Evolutionary conservation across 768 basidiomycete genomes (phyloP), one percentile per base, ranked within the genome.

Genomic region (Cyclocybe aegerita): DNA sequence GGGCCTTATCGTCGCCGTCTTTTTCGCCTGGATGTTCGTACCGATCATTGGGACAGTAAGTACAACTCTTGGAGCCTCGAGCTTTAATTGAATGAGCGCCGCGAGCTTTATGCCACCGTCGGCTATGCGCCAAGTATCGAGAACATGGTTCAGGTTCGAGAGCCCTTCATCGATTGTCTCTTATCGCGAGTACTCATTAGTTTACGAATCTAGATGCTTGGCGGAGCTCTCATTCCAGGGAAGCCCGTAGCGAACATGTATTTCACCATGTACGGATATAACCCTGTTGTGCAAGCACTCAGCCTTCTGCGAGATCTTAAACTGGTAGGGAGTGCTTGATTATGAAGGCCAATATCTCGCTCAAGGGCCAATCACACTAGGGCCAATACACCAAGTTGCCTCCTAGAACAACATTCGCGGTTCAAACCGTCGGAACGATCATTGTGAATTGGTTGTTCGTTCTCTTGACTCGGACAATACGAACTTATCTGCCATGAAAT

Each of bases 241-340:
- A 73, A 70, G 48, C 72, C 63, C 35, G 70, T 78, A 31, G 77
- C 79, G 8, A 82, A 78, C 63, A 76, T 78, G 75, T 74, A 70
- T 52, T 66, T 63, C 52, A 67, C 69, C 0, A 63, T 72, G 37
- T 69, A 71, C 50, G 81, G 78, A 14, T 73, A 60, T 47, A 70
- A 78, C 43, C 75, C 77, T 7, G 66, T 74, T 37, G 60, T 66
- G 14, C 79, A 82, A 61, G 76, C 77, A 31, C 60, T 63, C 39
- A 66, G 74, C 2, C 66, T 83, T 10, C 73, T 82, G 29, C 71
- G 79, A 23, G 82, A 84, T 55, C 69, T 84, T 15, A 85, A 83
- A 60, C 73, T 79, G 65, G 70, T 69, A 15, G 29, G 32, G 29
- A 9, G 65, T 15, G 9, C 9, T 15, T 33, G 32, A 29, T 7